phyloP scores from a whole-genome alignment of 2,329 filamentous ascomycete genomes.

The Didymella segeticola region DNA sequence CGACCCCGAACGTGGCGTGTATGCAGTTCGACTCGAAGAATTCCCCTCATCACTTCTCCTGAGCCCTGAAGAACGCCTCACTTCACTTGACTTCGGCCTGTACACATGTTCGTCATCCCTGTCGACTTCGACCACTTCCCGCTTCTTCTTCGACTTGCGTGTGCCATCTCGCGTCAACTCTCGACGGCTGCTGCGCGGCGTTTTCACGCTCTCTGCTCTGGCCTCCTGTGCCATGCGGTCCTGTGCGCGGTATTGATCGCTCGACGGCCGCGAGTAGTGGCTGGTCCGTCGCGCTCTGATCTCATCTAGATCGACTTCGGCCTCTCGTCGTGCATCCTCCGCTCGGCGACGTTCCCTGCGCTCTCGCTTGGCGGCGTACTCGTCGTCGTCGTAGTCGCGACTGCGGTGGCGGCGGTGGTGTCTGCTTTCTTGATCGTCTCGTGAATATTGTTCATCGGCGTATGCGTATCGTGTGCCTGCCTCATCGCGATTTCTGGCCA shows the following conservation, averaged over 20 bases:
- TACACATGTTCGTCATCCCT: constrained; percentile 43
- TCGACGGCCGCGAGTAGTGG: constrained; percentile 47
- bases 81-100: constrained; percentile 34
- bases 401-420: constrained; percentile 39
- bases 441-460: constrained; percentile 32
- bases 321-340: constrained; percentile 31
- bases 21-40: constrained; percentile 43
- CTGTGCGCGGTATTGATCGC: constrained; percentile 37
- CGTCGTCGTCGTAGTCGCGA: constrained; percentile 33
- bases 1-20: constrained; percentile 43
- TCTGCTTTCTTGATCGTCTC: constrained; percentile 38
- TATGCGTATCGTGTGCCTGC: constrained; percentile 41
- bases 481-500: constrained; percentile 44
- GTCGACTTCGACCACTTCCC: constrained; percentile 32
- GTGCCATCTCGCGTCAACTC: constrained; percentile 40
- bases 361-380: constrained; percentile 39
- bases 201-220: constrained; percentile 35
- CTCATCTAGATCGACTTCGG: constrained; percentile 51
- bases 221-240: constrained; percentile 44
- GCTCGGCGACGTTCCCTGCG: constrained; percentile 42
- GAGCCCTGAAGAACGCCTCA: constrained; percentile 34
- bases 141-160: constrained; percentile 36
- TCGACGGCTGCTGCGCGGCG: constrained; percentile 35
- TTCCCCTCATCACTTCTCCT: constrained; percentile 44
- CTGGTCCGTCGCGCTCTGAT: constrained; percentile 47